Conservation (phyloP, 1,139 yeast genomes). For the Citeromyces hawaiiensis region DNA sequence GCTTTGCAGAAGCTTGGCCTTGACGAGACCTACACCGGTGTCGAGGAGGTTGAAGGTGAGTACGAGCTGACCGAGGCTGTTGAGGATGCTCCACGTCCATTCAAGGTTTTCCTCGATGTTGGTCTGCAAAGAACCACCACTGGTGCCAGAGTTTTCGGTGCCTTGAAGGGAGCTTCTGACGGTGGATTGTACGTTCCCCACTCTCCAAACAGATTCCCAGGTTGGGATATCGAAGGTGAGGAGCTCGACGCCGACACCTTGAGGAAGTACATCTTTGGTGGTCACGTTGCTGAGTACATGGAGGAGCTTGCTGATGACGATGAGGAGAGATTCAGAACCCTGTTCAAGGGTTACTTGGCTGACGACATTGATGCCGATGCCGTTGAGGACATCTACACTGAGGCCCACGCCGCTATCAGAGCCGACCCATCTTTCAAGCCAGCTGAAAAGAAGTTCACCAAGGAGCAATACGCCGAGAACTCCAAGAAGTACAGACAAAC, state of each 20-base stretch:
- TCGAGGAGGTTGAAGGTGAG: conserved; percentile 99
- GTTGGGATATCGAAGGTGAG: conserved; percentile 98
- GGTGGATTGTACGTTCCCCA: conserved; percentile 99
- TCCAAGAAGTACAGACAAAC: conserved; percentile 82
- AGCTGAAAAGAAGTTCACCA: conserved; percentile 87
- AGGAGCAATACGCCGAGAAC: conserved; percentile 97
- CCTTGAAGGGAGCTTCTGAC: conserved; percentile 99
- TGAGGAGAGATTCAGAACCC: conserved; percentile 96
- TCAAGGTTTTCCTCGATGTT: conserved; percentile 98
- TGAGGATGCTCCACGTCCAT: conserved; percentile 99
- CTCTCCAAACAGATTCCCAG: conserved; percentile 99
- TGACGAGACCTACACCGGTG: conserved; percentile 98
- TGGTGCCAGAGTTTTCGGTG: conserved; percentile 99
- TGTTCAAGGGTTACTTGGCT: conserved; percentile 93
- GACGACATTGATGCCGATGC: conserved; percentile 97
- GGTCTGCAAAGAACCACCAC: conserved; percentile 99
- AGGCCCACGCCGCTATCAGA: conserved; percentile 94
- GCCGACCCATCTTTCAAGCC: conserved; percentile 90
- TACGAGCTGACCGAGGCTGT: conserved; percentile 96
- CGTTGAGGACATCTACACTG: conserved; percentile 87
- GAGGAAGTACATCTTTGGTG: conserved; percentile 99
- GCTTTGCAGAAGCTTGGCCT: conserved; percentile 95
- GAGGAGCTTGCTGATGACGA: conserved; percentile 99
- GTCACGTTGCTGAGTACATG: conserved; percentile 99
- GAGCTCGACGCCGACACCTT: conserved; percentile 96